A percentile compares a stretch with the other conserved stretches of the same genome.
Conservation (phyloP, 2,329 filamentous ascomycete species). For the Alternaria postmessia region DNA sequence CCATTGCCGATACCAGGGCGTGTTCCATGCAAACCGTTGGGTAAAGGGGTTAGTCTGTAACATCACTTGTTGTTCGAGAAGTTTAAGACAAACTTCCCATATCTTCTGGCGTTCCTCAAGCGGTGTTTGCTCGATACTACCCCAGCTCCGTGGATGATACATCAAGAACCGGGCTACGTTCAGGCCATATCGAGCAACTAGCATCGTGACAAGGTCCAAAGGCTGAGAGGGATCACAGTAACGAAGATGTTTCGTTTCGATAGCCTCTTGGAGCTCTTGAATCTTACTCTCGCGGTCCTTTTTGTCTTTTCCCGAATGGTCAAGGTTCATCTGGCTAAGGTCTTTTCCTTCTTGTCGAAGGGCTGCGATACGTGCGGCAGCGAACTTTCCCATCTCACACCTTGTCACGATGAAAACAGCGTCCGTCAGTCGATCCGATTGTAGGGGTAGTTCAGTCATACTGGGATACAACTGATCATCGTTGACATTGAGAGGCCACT, state of each 20-base stretch:
- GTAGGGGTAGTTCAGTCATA: slow-evolving; percentile 48
- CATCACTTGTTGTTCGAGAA: slow-evolving; percentile 71
- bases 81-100: slow-evolving; percentile 54
- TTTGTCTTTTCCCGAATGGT: not conserved
- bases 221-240: slow-evolving; percentile 58
- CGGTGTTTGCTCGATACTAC: slow-evolving; percentile 46
- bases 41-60: slow-evolving; percentile 67
- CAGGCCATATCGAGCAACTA: slow-evolving; percentile 64
- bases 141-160: not conserved
- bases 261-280: slow-evolving; percentile 48
- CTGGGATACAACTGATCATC: slow-evolving; percentile 54
- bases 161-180: slow-evolving; percentile 71
- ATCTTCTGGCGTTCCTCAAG: slow-evolving; percentile 57
- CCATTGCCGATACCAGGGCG: slow-evolving; percentile 68
- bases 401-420: slow-evolving; percentile 53
- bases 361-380: slow-evolving; percentile 15
- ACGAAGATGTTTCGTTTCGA: slow-evolving; percentile 50
- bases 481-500: slow-evolving; percentile 60
- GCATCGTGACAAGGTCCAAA: slow-evolving; percentile 67
- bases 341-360: slow-evolving; percentile 32
- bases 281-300: slow-evolving; percentile 30
- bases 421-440: slow-evolving; percentile 50
- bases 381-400: slow-evolving; percentile 49
- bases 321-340: slow-evolving; percentile 8
- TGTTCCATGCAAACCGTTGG: slow-evolving; percentile 67